A percentile compares a stretch with the other conserved stretches of the same genome.
These are phyloP conservation scores for Fomitopsis betulina DNA, from an alignment of 1,284 basidiomycete genomes.

Conservation along the genomic window DNA sequence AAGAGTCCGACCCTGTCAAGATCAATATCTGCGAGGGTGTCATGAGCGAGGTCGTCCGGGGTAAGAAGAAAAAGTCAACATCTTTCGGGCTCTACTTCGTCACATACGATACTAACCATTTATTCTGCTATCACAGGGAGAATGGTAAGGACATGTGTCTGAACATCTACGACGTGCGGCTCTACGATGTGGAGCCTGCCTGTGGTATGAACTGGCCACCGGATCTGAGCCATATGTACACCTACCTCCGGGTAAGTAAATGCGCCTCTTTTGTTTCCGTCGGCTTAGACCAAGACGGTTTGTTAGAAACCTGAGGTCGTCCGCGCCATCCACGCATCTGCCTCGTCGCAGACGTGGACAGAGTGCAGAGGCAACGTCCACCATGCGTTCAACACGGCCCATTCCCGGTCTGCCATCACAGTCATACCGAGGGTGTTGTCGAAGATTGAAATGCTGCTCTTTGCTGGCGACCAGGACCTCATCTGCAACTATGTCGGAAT, in stretches of 20 bases:
- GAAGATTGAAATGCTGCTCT: slow-evolving; percentile 83
- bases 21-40: slow-evolving; percentile 65
- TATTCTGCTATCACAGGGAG: slow-evolving; percentile 41
- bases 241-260: slow-evolving; percentile 73
- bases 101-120: neutral
- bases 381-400: slow-evolving; percentile 50
- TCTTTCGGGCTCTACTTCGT: neutral
- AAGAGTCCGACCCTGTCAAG: slow-evolving; percentile 57
- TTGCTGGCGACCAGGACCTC: slow-evolving; percentile 93
- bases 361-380: slow-evolving; percentile 83
- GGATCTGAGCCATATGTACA: slow-evolving; percentile 75
- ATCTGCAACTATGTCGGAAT: slow-evolving; percentile 96
- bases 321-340: slow-evolving; percentile 75
- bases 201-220: slow-evolving; percentile 99
- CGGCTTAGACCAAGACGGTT: neutral
- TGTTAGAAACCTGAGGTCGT: slow-evolving; percentile 73
- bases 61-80: slow-evolving; percentile 63
- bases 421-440: slow-evolving; percentile 79
- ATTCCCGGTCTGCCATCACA: slow-evolving; percentile 69
- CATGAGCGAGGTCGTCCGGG: slow-evolving; percentile 54
- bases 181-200: slow-evolving; percentile 79
- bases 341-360: slow-evolving; percentile 80
- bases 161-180: slow-evolving; percentile 94
- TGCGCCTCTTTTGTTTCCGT: slow-evolving; percentile 5
- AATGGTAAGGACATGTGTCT: slow-evolving; percentile 77